A percentile compares a stretch with the other conserved stretches of the same genome.
Conservation (phyloP, 805 yeast genomes). For the Tetrapisispora fleetii region DNA sequence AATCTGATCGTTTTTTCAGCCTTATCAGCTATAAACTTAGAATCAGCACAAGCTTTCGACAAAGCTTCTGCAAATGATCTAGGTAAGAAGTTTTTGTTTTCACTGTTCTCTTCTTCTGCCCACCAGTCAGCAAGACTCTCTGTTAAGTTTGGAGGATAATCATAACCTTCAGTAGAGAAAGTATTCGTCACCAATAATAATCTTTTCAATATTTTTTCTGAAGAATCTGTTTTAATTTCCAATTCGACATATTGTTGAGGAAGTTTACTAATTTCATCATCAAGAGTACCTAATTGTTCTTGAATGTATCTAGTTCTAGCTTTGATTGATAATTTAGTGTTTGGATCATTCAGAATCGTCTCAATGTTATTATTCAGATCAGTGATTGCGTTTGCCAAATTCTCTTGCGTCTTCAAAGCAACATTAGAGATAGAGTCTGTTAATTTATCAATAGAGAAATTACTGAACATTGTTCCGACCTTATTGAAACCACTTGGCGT, state of each 20-base stretch:
- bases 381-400: constrained; percentile 20
- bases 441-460: constrained; percentile 23
- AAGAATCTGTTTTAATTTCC: constrained; percentile 57
- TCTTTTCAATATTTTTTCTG: constrained; percentile 49
- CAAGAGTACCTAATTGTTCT: constrained; percentile 50
- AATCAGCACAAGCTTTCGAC: constrained; percentile 43
- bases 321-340: constrained; percentile 21
- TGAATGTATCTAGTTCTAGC: constrained; percentile 33
- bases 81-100: constrained; percentile 33
- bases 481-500: not conserved
- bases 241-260: constrained; percentile 63
- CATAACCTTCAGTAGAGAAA: constrained; percentile 66
- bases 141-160: constrained; percentile 69
- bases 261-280: constrained; percentile 57
- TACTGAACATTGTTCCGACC: constrained; percentile 1
- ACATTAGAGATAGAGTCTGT: constrained; percentile 24
- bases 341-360: constrained; percentile 19
- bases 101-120: constrained; percentile 9
- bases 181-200: constrained; percentile 45
- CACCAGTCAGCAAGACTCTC: constrained; percentile 56
- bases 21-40: constrained; percentile 35
- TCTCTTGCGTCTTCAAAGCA: constrained; percentile 26
- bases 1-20: constrained; percentile 27
- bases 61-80: constrained; percentile 69
- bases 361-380: constrained; percentile 12